phyloP scores from a whole-genome alignment of 345 rosid species.

The rapeseed (Brassica napus) region DNA sequence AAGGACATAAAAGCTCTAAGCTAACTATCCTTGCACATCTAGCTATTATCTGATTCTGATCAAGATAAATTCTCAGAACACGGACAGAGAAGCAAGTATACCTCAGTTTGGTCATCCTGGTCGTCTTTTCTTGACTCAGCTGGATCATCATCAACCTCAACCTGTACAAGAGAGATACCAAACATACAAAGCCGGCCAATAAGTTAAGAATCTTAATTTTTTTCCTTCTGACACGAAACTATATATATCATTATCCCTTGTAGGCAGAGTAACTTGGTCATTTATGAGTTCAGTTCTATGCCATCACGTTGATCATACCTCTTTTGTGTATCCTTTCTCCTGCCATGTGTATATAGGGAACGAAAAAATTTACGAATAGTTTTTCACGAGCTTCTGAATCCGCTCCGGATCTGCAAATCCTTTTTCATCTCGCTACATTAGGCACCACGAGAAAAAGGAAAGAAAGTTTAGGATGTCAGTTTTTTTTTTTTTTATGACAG shows the following conservation, averaged over 20 bases:
- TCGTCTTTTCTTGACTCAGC: constrained; percentile 65
- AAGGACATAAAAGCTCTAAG: neutral
- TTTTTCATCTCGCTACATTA: constrained; percentile 72
- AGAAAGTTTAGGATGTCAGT: constrained; percentile 20
- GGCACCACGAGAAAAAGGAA: neutral
- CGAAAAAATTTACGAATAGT: constrained; percentile 97
- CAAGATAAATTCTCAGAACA: constrained; percentile 10
- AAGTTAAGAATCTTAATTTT: neutral
- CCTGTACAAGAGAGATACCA: constrained; percentile 43
- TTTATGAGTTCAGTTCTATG: neutral
- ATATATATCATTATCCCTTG: neutral
- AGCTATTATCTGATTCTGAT: constrained; percentile 7
- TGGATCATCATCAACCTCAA: constrained; percentile 95
- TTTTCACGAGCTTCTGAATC: constrained; percentile 89
- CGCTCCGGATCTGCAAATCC: constrained; percentile 90
- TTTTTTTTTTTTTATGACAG: neutral
- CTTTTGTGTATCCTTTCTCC: constrained; percentile 94
- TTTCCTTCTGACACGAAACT: neutral
- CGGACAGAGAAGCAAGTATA: constrained; percentile 25
- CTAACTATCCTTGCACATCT: neutral
- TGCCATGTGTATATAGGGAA: constrained; percentile 99
- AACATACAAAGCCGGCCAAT: neutral
- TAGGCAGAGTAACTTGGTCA: neutral
- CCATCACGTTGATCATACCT: constrained; percentile 49
- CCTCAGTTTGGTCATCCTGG: constrained; percentile 63